Evolutionary conservation across 192 early-diverging fungal species (phyloP), one percentile per base, ranked within the genome.

Genomic region (Coemansia sp.): DNA sequence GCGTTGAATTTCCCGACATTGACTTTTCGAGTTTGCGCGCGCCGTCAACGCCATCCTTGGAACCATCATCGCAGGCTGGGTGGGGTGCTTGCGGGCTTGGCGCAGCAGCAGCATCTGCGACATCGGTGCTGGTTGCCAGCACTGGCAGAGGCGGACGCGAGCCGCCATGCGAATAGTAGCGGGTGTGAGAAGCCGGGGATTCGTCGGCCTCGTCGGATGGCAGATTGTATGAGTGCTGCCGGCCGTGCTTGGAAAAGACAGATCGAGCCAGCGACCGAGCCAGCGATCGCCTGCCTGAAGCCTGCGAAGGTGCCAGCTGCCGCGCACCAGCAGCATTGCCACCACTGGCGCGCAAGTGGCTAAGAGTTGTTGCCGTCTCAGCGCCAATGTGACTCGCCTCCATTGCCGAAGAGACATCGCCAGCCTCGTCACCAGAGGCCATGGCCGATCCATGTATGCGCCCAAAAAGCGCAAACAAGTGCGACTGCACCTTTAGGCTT

Each of bases 391-490:
- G 25, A 48, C 17, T 23, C 29, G 31, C 48, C 23, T 72, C 73
- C 62, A 74, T 57, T 8, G 69, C 65, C 14, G 78, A 63, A 1
- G 78, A 62, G 21, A 53, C 69, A 19, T 71, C 73, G 31, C 64
- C 78, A 32, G 19, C 9, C 11, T 48, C 78, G 41, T 70, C 69
- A 23, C 57, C 57, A 6, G 63, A 65, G 6, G 57, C 59, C 6
- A 74, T 42, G 34, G 67, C 80, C 1, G 69, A 53, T 25, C 84
- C 84, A 44, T 71, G 80, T 11, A 85, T 67, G 50, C 66, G 48
- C 1, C 86, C 87, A 68, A 89, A 93, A 4, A 90, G 76, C 7
- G 80, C 69, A 79, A 93, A 93, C 60, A 93, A 61, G 1, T 60
- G 77, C 62, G 87, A 82, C 37, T 89, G 87, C 10, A 72, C 77